phyloP scores from a whole-genome alignment of 2,329 filamentous ascomycete species.

The Arthroderma uncinatum region DNA sequence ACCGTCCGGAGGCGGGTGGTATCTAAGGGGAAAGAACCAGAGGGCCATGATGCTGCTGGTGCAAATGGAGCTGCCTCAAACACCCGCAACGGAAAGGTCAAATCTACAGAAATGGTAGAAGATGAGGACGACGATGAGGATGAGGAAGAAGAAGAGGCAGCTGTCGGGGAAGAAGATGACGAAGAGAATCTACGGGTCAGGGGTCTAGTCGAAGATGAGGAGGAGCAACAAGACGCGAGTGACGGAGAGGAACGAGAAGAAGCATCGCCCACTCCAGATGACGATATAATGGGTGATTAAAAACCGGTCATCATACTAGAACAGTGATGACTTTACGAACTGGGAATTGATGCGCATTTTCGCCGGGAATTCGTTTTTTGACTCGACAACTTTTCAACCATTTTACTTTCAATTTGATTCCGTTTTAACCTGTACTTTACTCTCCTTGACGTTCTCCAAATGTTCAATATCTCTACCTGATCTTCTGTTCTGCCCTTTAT shows the following conservation, averaged over 20 bases:
- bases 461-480: neutral
- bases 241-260: conserved; percentile 11
- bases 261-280: conserved; percentile 20
- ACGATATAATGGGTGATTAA: conserved; percentile 36
- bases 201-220: conserved; percentile 27
- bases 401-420: neutral
- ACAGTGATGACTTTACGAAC: conserved; percentile 6
- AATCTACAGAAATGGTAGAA: conserved; percentile 35
- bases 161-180: conserved; percentile 28
- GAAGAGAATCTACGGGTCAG: conserved; percentile 30
- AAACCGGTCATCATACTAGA: conserved; percentile 2
- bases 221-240: conserved; percentile 18
- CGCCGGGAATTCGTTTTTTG: neutral
- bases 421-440: neutral
- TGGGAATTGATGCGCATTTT: neutral
- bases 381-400: neutral
- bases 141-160: conserved; percentile 23
- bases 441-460: neutral
- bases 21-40: conserved; percentile 3
- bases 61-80: conserved; percentile 23
- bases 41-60: neutral
- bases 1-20: conserved; percentile 7
- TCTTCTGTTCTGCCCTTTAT: neutral
- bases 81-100: conserved; percentile 19
- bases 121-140: conserved; percentile 33